phyloP scores from a whole-genome alignment of 2,329 filamentous ascomycete genomes.

The Penicillium olsonii region DNA sequence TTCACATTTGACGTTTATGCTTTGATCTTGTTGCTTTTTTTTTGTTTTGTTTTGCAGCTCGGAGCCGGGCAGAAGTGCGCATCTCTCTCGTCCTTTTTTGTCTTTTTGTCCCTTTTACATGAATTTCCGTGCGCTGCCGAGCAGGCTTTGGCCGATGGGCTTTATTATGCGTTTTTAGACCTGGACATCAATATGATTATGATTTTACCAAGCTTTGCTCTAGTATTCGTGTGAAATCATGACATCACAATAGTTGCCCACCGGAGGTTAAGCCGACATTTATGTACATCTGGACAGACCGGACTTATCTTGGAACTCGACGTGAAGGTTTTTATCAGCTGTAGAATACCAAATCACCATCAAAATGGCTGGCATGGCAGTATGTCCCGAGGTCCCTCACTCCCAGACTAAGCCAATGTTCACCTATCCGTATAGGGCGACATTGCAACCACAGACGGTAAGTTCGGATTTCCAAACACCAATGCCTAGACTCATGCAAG shows the following conservation, averaged over 20 bases:
- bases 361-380: constrained; percentile 20
- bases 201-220: constrained; percentile 4
- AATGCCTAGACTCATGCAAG: not conserved
- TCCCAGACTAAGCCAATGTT: not conserved
- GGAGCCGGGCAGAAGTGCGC: constrained; percentile 49
- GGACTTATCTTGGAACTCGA: too few species aligned
- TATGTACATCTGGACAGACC: too few species aligned
- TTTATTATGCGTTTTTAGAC: constrained; percentile 16
- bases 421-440: constrained; percentile 11
- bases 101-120: constrained; percentile 11
- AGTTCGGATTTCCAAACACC: not conserved
- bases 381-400: constrained; percentile 1
- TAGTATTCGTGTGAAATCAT: not conserved
- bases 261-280: too few species aligned
- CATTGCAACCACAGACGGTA: constrained; percentile 9
- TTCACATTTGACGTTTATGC: not conserved
- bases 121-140: constrained; percentile 20
- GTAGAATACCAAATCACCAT: not conserved
- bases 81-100: constrained; percentile 33
- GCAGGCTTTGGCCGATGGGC: constrained; percentile 20
- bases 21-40: constrained; percentile 19
- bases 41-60: constrained; percentile 25
- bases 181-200: constrained; percentile 26
- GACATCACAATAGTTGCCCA: constrained; percentile 2
- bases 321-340: too few species aligned